A percentile compares a stretch with the other conserved stretches of the same genome.
These are phyloP conservation scores for Xerocomus nothofagi DNA, from an alignment of 1,284 basidiomycete genomes.

Conservation along the genomic window DNA sequence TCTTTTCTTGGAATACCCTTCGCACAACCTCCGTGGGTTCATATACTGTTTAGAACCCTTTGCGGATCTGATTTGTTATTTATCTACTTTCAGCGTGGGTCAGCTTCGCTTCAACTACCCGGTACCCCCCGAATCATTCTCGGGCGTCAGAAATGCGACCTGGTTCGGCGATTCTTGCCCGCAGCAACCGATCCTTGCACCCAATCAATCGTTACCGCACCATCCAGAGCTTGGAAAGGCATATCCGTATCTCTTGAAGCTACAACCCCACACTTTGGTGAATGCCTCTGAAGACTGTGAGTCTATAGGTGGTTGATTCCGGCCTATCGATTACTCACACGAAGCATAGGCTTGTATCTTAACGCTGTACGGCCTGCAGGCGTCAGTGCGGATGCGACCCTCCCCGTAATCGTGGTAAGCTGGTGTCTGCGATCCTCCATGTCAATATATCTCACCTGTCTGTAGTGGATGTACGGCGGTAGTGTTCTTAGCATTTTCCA, in stretches of 20 bases:
- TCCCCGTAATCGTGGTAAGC: constrained; percentile 25
- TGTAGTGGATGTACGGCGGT: constrained; percentile 21
- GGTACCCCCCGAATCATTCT: constrained; percentile 5
- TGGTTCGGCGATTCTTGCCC: constrained; percentile 27
- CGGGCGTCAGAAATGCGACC: constrained; percentile 14
- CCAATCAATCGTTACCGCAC: constrained; percentile 4
- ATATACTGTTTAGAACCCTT: accelerated
- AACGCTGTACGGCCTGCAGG: constrained; percentile 21
- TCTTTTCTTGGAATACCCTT: constrained; percentile 25
- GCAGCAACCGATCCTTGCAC: constrained; percentile 16
- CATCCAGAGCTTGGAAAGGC: constrained; percentile 13
- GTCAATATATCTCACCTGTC: background rate
- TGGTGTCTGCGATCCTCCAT: background rate
- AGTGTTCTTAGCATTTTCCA: background rate
- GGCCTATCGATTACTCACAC: background rate
- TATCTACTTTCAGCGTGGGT: constrained; percentile 6
- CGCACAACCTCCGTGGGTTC: constrained; percentile 21
- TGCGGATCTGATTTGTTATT: background rate
- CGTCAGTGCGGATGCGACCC: constrained; percentile 4
- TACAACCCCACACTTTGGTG: constrained; percentile 7
- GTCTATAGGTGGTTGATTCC: background rate
- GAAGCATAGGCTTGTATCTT: constrained; percentile 16
- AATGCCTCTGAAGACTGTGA: constrained; percentile 19
- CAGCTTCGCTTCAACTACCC: constrained; percentile 21
- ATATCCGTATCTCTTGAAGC: constrained; percentile 1